Evolutionary conservation across 495 filamentous ascomycete species (phyloP), one percentile per base, ranked within the genome.

Genomic region (Daldinia bambusicola): DNA sequence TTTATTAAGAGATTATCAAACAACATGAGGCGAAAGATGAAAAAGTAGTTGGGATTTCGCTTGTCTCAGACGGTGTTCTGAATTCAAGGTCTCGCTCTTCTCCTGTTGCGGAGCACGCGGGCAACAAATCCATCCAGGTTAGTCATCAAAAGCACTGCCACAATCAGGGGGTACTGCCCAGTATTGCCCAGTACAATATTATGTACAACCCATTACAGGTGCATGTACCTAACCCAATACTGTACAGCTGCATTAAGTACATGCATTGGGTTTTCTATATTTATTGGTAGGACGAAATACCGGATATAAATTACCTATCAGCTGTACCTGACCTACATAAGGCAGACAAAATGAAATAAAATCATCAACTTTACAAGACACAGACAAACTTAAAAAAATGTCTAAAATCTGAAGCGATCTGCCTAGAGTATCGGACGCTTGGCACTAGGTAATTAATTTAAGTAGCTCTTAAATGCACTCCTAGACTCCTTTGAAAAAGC

Each of bases 121-220:
- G 48, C 48, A 37, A 16, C 48, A 14, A 32, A 32, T 53, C 50
- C 26, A 32, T 53, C 2, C 2, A 0, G 26, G 61, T 64, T 63
- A 63, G 59, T 62, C 67, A 70, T 67, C 57, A 22, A 3, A 3
- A 67, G 63, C 71, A 76, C 71, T 69, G 71, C 74, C 74, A 76
- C 74, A 76, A 59, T 76, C 74, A 76, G 74, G 74, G 66, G 66
- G 26, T 26, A 26, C 3, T 26, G 26, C 26, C 26, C 26, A 26
- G 26, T 26, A 26, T 26, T 26, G 26, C 26, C 26, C 26, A 26
- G 26, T 26, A 26, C 26, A 26, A 1, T 26, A 26, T 26, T 14
- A 45, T 2, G n/a, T 36, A 7, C 32, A 34, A 34, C 4, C 32
- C 3, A 34, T 3, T 34, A 7, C 32, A 32, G 1, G 51, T 32